Evolutionary conservation across 345 rosid species (phyloP).

Genomic region (Nasturtium officinale): DNA sequence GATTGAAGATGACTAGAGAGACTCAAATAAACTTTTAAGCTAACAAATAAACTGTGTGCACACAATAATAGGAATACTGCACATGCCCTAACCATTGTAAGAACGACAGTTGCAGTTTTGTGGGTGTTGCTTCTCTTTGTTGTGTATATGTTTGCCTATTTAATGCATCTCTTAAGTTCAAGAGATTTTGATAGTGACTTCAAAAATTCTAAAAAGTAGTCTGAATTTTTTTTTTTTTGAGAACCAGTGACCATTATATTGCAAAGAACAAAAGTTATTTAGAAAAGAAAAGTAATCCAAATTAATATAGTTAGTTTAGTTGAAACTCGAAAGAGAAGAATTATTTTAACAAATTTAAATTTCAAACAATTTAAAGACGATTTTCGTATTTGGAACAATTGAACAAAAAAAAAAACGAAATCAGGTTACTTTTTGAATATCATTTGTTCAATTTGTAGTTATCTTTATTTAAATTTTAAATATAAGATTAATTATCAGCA

Average conservation of each 20-base stretch:
- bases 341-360: not conserved
- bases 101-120: conserved; percentile 29
- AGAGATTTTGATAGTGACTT: conserved; percentile 23
- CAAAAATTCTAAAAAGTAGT: not conserved
- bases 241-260: conserved; percentile 5
- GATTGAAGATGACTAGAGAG: conserved; percentile 30
- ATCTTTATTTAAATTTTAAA: not conserved
- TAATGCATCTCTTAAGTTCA: conserved; percentile 17
- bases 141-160: conserved; percentile 3
- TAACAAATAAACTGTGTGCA: conserved; percentile 6
- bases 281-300: not conserved
- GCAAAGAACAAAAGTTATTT: not conserved
- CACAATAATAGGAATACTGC: conserved; percentile 21
- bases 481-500: not conserved
- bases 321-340: not conserved
- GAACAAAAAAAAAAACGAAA: no score
- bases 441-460: no score
- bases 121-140: conserved; percentile 37
- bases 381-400: not conserved
- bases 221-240: not conserved
- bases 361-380: not conserved
- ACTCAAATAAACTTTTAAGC: conserved; percentile 7
- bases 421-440: no score
- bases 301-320: not conserved
- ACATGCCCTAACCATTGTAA: conserved; percentile 31